Percentiles rank a stretch among this genome's conserved stretches.
Conservation (phyloP, 192 early-diverging fungal species). For the Glomus cerebriforme region DNA sequence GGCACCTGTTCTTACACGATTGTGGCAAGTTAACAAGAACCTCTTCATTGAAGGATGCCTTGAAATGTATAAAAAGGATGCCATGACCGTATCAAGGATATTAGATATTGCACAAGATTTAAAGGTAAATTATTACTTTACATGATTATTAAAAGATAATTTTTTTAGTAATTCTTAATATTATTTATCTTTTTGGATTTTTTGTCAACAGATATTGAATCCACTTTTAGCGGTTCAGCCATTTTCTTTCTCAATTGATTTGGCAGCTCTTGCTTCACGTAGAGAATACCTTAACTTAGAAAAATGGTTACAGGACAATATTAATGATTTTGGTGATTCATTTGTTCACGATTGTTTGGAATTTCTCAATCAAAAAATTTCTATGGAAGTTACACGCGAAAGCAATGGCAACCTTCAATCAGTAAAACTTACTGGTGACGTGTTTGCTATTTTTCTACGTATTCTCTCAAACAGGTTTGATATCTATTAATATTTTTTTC, state of each 20-base stretch:
- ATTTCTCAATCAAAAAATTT: slow-evolving; percentile 69
- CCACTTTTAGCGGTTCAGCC: slow-evolving; percentile 69
- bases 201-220: slow-evolving; percentile 58
- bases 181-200: neutral
- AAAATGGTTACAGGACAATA: slow-evolving; percentile 80
- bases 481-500: neutral
- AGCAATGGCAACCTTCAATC: slow-evolving; percentile 41
- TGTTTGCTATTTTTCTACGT: slow-evolving; percentile 66
- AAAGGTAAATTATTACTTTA: slow-evolving; percentile 50
- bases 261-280: slow-evolving; percentile 77
- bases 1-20: slow-evolving; percentile 64
- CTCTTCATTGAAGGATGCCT: slow-evolving; percentile 66
- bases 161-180: neutral
- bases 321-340: slow-evolving; percentile 59
- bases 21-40: slow-evolving; percentile 68
- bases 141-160: neutral
- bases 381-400: slow-evolving; percentile 48
- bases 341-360: slow-evolving; percentile 77
- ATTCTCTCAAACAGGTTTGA: slow-evolving; percentile 60
- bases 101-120: slow-evolving; percentile 81
- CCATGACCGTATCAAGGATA: slow-evolving; percentile 55
- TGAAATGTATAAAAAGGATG: slow-evolving; percentile 75
- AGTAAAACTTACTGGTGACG: slow-evolving; percentile 64
- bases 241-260: slow-evolving; percentile 72
- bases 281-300: slow-evolving; percentile 80